phyloP scores from a whole-genome alignment of 108 stramenopile species.

The Skeletonema grethae region DNA sequence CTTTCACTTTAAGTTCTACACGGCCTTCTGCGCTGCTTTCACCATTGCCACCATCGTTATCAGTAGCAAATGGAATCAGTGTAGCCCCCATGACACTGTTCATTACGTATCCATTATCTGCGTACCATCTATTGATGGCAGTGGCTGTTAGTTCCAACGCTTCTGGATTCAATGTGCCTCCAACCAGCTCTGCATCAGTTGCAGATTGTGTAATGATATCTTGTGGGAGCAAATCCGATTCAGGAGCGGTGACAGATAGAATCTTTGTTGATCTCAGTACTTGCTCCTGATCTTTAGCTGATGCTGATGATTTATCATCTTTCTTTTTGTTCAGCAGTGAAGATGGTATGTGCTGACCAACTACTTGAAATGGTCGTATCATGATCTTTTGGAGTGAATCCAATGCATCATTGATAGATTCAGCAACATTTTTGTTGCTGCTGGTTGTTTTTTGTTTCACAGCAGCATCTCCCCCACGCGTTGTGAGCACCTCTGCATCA shows the following conservation, averaged over 20 bases:
- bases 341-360: background rate
- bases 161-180: conserved; percentile 60
- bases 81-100: conserved; percentile 75
- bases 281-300: conserved; percentile 18
- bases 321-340: conserved; percentile 1
- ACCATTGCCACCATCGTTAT: conserved; percentile 48
- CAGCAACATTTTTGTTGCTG: conserved; percentile 6
- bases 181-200: conserved; percentile 64
- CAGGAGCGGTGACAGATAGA: conserved; percentile 53
- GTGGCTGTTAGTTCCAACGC: conserved; percentile 66
- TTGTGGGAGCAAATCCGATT: conserved; percentile 62
- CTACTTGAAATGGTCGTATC: conserved; percentile 12
- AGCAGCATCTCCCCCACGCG: conserved; percentile 11
- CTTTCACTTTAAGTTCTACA: conserved; percentile 51
- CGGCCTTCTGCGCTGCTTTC: conserved; percentile 51
- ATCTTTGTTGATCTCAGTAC: conserved; percentile 32
- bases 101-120: conserved; percentile 73
- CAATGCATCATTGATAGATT: conserved; percentile 14
- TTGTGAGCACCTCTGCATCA: background rate
- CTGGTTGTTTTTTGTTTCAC: background rate
- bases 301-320: background rate
- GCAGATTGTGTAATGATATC: conserved; percentile 66
- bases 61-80: conserved; percentile 54
- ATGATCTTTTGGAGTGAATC: conserved; percentile 14
- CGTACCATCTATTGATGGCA: conserved; percentile 68